A percentile compares a stretch with the other conserved stretches of the same genome.
Conservation (phyloP, 163 green algal genomes). For the Volvox carteri region DNA sequence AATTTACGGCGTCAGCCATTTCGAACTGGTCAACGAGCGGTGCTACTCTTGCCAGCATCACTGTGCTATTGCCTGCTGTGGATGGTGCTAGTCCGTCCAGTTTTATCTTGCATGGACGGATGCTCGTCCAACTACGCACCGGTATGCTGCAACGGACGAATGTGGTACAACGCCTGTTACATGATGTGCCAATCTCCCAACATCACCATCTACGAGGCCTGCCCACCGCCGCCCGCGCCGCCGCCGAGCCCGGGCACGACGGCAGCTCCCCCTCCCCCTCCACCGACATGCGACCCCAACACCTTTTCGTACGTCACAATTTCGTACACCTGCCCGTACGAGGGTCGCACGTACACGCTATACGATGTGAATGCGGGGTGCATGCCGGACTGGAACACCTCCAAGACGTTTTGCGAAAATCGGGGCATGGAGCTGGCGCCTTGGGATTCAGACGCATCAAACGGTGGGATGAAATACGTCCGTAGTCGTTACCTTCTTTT, state of each 20-base stretch:
- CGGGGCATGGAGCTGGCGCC: slow-evolving; percentile 17
- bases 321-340: neutral
- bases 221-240: slow-evolving; percentile 5
- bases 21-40: too few relatives aligned
- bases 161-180: slow-evolving; percentile 52
- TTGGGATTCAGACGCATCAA: neutral
- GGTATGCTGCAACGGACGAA: slow-evolving; percentile 33
- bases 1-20: too few relatives aligned
- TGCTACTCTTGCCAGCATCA: too few relatives aligned
- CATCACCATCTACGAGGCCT: neutral
- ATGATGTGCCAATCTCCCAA: slow-evolving; percentile 9
- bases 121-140: slow-evolving; percentile 5
- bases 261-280: neutral
- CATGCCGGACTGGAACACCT: neutral
- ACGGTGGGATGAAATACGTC: slow-evolving; percentile 25
- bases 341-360: slow-evolving; percentile 39
- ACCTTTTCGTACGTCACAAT: neutral
- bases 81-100: too few relatives aligned
- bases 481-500: too few relatives aligned
- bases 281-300: slow-evolving; percentile 2
- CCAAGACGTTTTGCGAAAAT: neutral
- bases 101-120: slow-evolving; percentile 2
- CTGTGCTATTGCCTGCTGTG: too few relatives aligned
- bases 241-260: neutral
- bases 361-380: slow-evolving; percentile 27